Conservation (phyloP, 768 basidiomycete genomes). For the Pseudohyphozyma bogoriensis region DNA sequence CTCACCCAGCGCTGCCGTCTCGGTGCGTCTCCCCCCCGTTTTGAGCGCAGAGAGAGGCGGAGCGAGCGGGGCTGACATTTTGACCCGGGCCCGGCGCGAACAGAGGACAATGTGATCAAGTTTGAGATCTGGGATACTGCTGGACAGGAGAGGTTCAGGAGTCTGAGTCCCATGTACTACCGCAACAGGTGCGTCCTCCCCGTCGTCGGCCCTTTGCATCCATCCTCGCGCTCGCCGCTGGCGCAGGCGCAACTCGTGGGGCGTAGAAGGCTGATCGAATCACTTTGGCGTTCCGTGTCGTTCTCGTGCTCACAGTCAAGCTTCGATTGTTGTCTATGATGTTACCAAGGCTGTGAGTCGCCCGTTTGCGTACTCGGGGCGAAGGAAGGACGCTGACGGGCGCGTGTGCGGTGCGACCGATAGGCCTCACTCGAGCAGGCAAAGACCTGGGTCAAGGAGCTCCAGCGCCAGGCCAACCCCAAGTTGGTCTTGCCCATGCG, state of each 20-base stretch:
- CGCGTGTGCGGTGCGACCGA: conserved; percentile 97
- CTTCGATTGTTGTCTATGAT: conserved; percentile 96
- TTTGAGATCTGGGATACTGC: conserved; percentile 96
- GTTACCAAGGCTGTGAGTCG: conserved; percentile 56
- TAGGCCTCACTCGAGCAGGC: conserved; percentile 86
- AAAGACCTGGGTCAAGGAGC: conserved; percentile 98
- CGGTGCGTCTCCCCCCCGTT: conserved; percentile 10
- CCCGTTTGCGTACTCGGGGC: background rate
- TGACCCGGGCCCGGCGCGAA: no score
- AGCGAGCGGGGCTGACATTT: no score
- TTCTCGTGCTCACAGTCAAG: no score
- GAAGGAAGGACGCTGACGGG: conserved; percentile 64
- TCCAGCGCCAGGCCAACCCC: conserved; percentile 96
- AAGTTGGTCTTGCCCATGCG: conserved; percentile 49
- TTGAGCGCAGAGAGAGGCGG: background rate
- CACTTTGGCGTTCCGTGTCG: no score
- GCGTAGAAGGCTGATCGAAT: no score
- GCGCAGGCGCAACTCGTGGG: no score
- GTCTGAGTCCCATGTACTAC: conserved; percentile 91
- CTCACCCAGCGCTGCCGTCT: conserved; percentile 88
- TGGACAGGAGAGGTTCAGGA: conserved; percentile 86
- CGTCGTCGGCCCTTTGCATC: conserved; percentile 93
- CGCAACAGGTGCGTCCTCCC: conserved; percentile 83
- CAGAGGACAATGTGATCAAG: conserved; percentile 58
- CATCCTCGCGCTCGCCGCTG: conserved; percentile 66